Evolutionary conservation across 2,329 filamentous ascomycete species (phyloP).

Genomic region (Aspergillus hortae): DNA sequence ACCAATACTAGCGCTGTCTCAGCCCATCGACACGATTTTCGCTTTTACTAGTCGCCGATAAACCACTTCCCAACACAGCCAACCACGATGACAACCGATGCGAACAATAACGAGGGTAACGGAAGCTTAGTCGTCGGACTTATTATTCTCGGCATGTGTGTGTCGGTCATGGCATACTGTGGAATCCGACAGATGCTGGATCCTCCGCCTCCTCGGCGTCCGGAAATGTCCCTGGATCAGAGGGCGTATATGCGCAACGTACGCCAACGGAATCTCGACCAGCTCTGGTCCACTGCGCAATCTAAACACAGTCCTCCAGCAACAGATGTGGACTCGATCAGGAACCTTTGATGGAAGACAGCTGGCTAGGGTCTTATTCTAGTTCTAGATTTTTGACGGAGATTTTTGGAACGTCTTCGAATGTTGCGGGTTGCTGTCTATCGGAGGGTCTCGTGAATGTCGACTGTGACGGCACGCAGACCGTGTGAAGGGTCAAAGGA

Average conservation of each 20-base stretch:
- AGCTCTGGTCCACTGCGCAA: not conserved
- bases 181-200: conserved; percentile 1
- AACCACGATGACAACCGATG: not conserved
- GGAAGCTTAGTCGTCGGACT: not conserved
- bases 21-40: not conserved
- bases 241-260: not conserved
- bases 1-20: not conserved
- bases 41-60: not conserved
- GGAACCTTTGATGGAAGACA: not conserved
- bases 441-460: no score
- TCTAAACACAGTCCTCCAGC: not conserved
- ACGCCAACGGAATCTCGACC: not conserved
- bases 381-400: no score
- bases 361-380: not conserved
- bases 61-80: no score
- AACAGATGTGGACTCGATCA: not conserved
- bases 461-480: no score
- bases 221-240: not conserved
- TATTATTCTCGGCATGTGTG: conserved; percentile 1
- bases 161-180: not conserved
- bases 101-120: not conserved
- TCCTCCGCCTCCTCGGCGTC: not conserved
- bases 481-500: no score
- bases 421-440: no score
- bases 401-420: no score